phyloP scores from a whole-genome alignment of 2,329 filamentous ascomycete genomes.

The Geosmithia flava region DNA sequence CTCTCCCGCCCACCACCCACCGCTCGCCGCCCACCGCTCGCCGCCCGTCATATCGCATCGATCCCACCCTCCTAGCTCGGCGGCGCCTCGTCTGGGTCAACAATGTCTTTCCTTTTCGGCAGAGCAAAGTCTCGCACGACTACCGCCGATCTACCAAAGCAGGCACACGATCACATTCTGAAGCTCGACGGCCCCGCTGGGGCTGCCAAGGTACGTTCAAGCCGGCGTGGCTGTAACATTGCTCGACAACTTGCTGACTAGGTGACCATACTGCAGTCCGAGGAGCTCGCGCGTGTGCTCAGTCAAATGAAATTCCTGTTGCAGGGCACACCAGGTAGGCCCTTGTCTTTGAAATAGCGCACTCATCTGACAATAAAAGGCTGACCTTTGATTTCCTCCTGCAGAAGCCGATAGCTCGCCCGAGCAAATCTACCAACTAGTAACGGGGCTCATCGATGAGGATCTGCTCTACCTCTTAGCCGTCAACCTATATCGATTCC shows the following conservation, averaged over 20 bases:
- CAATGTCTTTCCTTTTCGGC: slow-evolving; percentile 45
- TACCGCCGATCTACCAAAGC: slow-evolving; percentile 37
- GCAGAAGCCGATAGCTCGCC: slow-evolving; percentile 75
- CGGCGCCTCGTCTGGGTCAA: slow-evolving; percentile 2
- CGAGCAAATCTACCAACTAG: slow-evolving; percentile 77
- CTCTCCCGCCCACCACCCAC: not conserved
- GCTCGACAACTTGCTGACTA: too few relatives aligned
- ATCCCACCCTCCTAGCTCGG: not conserved
- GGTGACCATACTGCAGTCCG: slow-evolving; percentile 42
- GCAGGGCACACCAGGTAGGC: slow-evolving; percentile 76
- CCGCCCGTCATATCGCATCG: not conserved
- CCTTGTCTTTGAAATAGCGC: too few relatives aligned
- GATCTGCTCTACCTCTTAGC: slow-evolving; percentile 80
- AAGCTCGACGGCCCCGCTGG: slow-evolving; percentile 37
- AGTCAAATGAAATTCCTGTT: slow-evolving; percentile 85
- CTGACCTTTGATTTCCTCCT: not conserved
- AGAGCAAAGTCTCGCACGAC: slow-evolving; percentile 37
- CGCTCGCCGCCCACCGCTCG: too few relatives aligned
- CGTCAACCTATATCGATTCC: slow-evolving; percentile 68
- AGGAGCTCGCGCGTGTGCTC: slow-evolving; percentile 78
- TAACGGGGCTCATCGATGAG: slow-evolving; percentile 76
- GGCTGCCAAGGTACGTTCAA: slow-evolving; percentile 28
- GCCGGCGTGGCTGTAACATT: not conserved
- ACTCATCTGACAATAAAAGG: not conserved
- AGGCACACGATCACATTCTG: slow-evolving; percentile 40